Conservation (phyloP, 2,329 filamentous ascomycete genomes). For the Xylaria sp. region DNA sequence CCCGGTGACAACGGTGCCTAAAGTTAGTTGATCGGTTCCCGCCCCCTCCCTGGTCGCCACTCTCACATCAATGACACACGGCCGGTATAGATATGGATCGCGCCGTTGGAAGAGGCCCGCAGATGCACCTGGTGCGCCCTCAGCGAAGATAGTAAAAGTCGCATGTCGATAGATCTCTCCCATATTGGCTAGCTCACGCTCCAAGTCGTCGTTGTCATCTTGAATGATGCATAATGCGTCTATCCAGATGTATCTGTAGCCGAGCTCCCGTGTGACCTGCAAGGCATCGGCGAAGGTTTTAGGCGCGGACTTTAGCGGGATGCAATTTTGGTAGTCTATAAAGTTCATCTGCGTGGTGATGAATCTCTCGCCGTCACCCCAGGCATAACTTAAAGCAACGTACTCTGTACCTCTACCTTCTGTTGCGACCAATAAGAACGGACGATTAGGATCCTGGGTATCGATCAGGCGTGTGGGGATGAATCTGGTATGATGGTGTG, state of each 20-base stretch:
- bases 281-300: conserved; percentile 14
- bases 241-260: conserved; percentile 41
- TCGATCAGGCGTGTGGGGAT: conserved; percentile 28
- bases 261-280: conserved; percentile 23
- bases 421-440: conserved; percentile 5
- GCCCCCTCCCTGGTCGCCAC: not conserved
- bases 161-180: conserved; percentile 36
- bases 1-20: conserved; percentile 28
- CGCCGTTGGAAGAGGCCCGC: conserved; percentile 35
- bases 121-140: conserved; percentile 24
- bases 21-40: conserved; percentile 9
- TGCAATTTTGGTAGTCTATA: conserved; percentile 3
- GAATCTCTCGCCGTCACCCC: conserved; percentile 23
- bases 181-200: conserved; percentile 31
- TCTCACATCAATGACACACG: conserved; percentile 23
- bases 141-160: conserved; percentile 33
- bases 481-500: not conserved
- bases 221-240: conserved; percentile 42
- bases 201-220: conserved; percentile 35
- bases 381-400: conserved; percentile 33
- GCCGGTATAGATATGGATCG: conserved; percentile 24
- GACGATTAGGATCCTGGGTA: conserved; percentile 15
- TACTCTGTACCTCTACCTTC: conserved; percentile 2
- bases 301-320: conserved; percentile 12
- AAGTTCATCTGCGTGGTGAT: conserved; percentile 14